Conservation (phyloP, 2,329 filamentous ascomycete species). For the Colletotrichum filicis region DNA sequence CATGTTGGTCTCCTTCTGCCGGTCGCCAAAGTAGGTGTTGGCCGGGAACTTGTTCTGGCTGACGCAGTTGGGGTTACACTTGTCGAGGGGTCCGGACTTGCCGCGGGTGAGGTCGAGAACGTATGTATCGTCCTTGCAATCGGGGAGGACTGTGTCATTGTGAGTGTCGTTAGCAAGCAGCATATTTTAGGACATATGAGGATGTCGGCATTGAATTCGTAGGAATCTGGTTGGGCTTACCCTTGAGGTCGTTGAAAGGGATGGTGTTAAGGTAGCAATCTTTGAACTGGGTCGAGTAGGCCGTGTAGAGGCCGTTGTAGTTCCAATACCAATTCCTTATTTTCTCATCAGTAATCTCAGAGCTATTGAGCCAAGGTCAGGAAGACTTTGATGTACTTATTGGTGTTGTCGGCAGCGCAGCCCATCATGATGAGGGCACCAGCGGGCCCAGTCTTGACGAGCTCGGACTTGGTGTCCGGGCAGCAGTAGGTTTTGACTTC, state of each 20-base stretch:
- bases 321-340: constrained; percentile 35
- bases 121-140: constrained; percentile 33
- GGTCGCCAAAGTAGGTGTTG: constrained; percentile 33
- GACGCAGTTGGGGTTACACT: constrained; percentile 36
- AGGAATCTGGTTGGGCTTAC: not conserved
- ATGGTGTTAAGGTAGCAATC: constrained; percentile 34
- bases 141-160: constrained; percentile 23
- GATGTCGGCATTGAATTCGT: not conserved
- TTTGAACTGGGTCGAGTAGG: constrained; percentile 33
- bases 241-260: constrained; percentile 32
- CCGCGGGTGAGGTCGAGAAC: constrained; percentile 34
- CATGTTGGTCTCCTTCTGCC: constrained; percentile 32
- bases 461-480: constrained; percentile 32
- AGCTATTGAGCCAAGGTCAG: not conserved
- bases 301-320: constrained; percentile 36
- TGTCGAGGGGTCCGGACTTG: constrained; percentile 33
- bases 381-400: constrained; percentile 15
- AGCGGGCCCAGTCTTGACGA: constrained; percentile 31
- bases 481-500: constrained; percentile 35
- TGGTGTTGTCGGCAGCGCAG: constrained; percentile 32
- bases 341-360: not conserved
- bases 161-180: not conserved
- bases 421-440: constrained; percentile 33
- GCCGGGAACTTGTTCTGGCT: constrained; percentile 34
- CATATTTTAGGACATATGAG: not conserved